These are phyloP conservation scores for Sphagnum magellanicum DNA, from an alignment of 228 moss, liverwort and hornwort genomes.

Conservation along the genomic window DNA sequence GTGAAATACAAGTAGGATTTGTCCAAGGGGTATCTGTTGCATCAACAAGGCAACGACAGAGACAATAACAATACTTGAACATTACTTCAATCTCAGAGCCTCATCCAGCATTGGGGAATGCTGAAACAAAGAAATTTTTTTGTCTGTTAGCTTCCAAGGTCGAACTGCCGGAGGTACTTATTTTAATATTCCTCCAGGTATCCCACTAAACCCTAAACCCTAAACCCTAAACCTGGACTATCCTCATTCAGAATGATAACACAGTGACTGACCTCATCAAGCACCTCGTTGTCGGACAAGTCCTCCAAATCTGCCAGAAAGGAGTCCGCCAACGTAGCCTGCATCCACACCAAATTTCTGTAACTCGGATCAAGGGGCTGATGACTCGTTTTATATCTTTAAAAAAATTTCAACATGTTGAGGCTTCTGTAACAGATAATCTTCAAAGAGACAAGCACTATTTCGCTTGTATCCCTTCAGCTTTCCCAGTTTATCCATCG, in stretches of 20 bases:
- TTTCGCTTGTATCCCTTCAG: no score
- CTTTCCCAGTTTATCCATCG: no score
- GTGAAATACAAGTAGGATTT: neutral
- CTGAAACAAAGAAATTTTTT: no score
- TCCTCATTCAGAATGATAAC: neutral
- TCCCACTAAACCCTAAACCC: neutral
- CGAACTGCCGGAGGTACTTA: neutral
- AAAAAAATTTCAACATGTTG: no score
- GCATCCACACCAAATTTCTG: neutral
- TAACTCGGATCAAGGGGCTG: no score
- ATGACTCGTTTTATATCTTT: no score
- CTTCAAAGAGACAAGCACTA: no score
- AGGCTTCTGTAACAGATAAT: no score
- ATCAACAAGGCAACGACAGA: neutral
- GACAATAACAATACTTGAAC: neutral
- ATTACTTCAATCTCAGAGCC: no score
- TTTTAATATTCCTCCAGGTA: neutral
- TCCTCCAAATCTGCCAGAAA: constrained; percentile 96
- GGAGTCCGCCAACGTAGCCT: constrained; percentile 91
- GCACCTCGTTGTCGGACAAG: constrained; percentile 79
- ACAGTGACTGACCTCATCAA: constrained; percentile 46
- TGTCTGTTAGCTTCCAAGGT: no score
- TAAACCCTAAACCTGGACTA: neutral
- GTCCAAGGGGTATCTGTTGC: neutral
- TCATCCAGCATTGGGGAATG: no score